A percentile compares a stretch with the other conserved stretches of the same genome.
These are phyloP conservation scores for Acanthochlamys bracteata DNA, from an alignment of 106 monocot genomes.

Conservation along the genomic window DNA sequence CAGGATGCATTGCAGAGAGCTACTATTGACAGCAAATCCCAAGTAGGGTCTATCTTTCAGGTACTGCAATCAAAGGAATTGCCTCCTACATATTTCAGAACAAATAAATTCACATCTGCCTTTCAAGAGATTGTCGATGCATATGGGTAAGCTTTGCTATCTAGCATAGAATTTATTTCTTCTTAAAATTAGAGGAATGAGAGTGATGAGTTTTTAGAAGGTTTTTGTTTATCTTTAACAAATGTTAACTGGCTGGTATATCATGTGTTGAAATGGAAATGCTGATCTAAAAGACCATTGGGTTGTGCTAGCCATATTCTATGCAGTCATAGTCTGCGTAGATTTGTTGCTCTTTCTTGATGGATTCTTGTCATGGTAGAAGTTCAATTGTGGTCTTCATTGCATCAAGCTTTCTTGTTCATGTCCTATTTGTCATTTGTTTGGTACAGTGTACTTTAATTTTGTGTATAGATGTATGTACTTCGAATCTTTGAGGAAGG, in stretches of 20 bases:
- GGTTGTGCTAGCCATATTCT: neutral
- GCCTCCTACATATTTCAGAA: constrained; percentile 87
- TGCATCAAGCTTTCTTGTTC: too few relatives aligned
- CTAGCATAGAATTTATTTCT: neutral
- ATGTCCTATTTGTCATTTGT: too few relatives aligned
- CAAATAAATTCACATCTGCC: constrained; percentile 85
- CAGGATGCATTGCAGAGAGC: constrained; percentile 65
- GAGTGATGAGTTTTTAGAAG: neutral
- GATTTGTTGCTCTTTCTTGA: too few relatives aligned
- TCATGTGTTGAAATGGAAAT: neutral
- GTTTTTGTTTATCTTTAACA: neutral
- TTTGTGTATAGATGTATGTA: too few relatives aligned
- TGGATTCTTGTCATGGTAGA: too few relatives aligned
- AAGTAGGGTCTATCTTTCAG: constrained; percentile 96
- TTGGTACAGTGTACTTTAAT: too few relatives aligned
- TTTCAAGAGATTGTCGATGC: constrained; percentile 99
- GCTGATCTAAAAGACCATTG: too few relatives aligned
- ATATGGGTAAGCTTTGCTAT: constrained; percentile 57
- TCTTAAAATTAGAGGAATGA: neutral
- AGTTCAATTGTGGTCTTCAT: too few relatives aligned
- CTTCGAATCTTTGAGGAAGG: too few relatives aligned
- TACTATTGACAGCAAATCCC: constrained; percentile 85
- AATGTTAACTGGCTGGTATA: neutral
- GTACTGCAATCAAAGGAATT: constrained; percentile 75
- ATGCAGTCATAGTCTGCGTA: neutral